phyloP scores from a whole-genome alignment of 1,284 basidiomycete genomes.

The Apiotrichum brassicae region DNA sequence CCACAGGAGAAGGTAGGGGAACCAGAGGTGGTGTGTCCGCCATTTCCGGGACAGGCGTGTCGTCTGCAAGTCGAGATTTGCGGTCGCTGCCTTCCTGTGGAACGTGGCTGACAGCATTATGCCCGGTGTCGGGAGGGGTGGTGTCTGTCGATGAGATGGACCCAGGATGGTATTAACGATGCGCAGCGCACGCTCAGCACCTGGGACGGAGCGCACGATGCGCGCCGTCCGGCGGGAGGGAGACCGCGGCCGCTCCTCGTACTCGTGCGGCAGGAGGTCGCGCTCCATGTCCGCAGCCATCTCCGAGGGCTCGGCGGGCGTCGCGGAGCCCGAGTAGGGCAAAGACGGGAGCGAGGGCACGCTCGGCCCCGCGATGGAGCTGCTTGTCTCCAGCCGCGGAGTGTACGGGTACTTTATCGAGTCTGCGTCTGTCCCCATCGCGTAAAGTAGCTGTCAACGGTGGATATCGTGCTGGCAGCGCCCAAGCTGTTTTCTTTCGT shows the following conservation, averaged over 20 bases:
- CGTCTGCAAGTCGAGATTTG: background rate
- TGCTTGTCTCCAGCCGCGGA: background rate
- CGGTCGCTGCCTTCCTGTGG: background rate
- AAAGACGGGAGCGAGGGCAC: background rate
- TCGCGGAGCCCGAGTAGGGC: background rate
- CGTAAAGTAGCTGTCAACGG: background rate
- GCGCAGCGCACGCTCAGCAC: background rate
- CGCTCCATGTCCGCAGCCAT: too few species aligned
- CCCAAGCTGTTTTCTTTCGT: too few species aligned
- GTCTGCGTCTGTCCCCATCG: too few species aligned
- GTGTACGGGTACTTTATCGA: too few species aligned
- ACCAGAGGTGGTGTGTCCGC: constrained; percentile 5
- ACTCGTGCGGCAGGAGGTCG: too few species aligned
- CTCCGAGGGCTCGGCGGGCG: too few species aligned
- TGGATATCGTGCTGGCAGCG: too few species aligned
- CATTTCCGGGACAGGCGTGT: background rate
- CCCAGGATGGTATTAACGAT: constrained; percentile 7
- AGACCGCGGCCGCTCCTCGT: background rate
- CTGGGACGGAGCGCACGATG: background rate
- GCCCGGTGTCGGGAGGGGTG: background rate
- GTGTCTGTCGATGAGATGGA: background rate
- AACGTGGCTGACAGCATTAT: background rate
- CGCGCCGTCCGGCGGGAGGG: background rate
- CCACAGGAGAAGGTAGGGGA: constrained; percentile 31
- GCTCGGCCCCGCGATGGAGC: background rate